Evolutionary conservation across 306 rosid genomes (phyloP).

Genomic region (Castanea sativa): DNA sequence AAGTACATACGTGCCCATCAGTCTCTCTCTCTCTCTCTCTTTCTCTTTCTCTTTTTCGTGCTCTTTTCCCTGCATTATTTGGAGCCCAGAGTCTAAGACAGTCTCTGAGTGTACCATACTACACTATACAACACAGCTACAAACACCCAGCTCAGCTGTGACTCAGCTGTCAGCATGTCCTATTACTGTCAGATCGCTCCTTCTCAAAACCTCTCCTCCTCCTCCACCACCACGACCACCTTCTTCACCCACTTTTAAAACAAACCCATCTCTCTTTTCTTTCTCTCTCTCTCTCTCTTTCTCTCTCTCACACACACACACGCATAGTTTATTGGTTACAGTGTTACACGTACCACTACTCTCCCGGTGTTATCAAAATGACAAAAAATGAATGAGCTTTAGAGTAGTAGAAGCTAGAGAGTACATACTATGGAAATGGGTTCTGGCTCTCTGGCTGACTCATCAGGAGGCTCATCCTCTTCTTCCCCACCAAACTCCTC

Average conservation of each 20-base stretch:
- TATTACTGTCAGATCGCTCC: constrained; percentile 42
- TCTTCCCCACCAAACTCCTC: constrained; percentile 56
- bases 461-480: constrained; percentile 45
- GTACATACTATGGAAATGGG: constrained; percentile 43
- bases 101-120: constrained; percentile 24
- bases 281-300: not conserved
- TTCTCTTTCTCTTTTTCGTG: no score
- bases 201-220: constrained; percentile 30
- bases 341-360: not conserved
- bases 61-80: constrained; percentile 21
- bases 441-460: constrained; percentile 50
- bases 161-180: constrained; percentile 26
- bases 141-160: not conserved
- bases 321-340: not conserved
- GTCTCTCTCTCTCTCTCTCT: not conserved
- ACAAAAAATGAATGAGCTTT: constrained; percentile 31
- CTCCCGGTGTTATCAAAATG: not conserved
- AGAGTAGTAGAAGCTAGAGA: constrained; percentile 6
- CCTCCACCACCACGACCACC: constrained; percentile 18
- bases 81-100: not conserved
- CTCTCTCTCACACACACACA: constrained; percentile 1
- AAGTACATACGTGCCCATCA: not conserved
- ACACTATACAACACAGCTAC: not conserved
- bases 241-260: constrained; percentile 17
- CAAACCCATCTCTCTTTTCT: not conserved